Percentiles rank a stretch among this genome's conserved stretches.
These are phyloP conservation scores for Capillidium rhysosporum DNA, from an alignment of 371 early-diverging fungal genomes.

Conservation along the genomic window DNA sequence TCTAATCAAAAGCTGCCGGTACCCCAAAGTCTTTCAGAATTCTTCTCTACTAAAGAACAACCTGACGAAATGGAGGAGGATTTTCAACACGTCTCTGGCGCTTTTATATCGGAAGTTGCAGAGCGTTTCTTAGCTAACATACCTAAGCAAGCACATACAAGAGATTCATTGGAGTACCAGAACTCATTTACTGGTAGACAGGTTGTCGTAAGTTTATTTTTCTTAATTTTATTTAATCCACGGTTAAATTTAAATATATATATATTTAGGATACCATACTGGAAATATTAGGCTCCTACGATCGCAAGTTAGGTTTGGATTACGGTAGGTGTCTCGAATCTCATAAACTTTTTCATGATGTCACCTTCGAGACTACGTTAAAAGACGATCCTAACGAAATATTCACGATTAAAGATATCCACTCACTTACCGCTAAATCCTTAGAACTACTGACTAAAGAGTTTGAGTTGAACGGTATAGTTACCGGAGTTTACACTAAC, in stretches of 20 bases:
- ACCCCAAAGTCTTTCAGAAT: too few relatives aligned
- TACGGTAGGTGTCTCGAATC: conserved; percentile 72
- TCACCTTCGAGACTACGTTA: conserved; percentile 58
- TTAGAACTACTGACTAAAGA: conserved; percentile 6
- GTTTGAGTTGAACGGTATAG: conserved; percentile 8
- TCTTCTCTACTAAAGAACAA: too few relatives aligned
- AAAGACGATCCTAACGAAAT: conserved; percentile 60
- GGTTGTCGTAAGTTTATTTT: conserved; percentile 41
- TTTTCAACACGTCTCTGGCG: too few relatives aligned
- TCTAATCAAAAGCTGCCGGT: too few relatives aligned
- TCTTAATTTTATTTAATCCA: neutral
- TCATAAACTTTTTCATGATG: conserved; percentile 78
- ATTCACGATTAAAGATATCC: conserved; percentile 35
- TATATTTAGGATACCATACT: conserved; percentile 41
- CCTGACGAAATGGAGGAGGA: too few relatives aligned
- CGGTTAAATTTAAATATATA: neutral
- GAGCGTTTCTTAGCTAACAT: conserved; percentile 8
- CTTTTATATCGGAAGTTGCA: neutral
- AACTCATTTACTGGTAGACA: conserved; percentile 64
- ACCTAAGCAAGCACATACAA: conserved; percentile 26
- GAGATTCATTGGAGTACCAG: conserved; percentile 61
- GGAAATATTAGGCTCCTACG: conserved; percentile 49
- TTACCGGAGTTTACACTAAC: conserved; percentile 64
- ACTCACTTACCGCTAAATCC: neutral
- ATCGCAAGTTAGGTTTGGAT: conserved; percentile 64